Base-by-base conservation (phyloP, 257 asterid species). In the Misopates orontium region DNA sequence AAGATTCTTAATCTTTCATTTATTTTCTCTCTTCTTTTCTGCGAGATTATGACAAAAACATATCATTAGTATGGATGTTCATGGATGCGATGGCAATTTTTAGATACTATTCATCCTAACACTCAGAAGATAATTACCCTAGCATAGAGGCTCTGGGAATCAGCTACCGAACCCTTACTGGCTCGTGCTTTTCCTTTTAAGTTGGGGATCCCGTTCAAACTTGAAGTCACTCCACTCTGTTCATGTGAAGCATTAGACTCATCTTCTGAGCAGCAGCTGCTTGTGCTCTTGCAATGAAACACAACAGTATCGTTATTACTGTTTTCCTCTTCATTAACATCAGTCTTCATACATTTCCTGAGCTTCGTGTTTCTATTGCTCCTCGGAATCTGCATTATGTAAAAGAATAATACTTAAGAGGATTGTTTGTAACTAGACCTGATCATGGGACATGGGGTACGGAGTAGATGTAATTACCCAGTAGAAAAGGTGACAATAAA, bases 81-180 rank as follows among this genome's bases (percentile, higher is more conserved):
- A 56, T 67, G 23, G 45, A 54, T 62, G 28, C 55, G 42, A 15
- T 39, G 22, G 48, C 28, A 8, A 58, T 41, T n/a, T n/a, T 18
- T n/a, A 44, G 12, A 16, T n/a, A 36, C 21, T 8, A 49, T 24
- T n/a, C 42, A 14, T 21, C 17, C 24, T 1, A 22, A 42, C 25
- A 36, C 20, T 39, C 15, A 0, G 18, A 25, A 24, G 54, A 19
- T 25, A 44, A 12, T 49, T 82, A 79, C 88, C 88, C 85, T 83
- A 39, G 88, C 83, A 12, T 83, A 83, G 52, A 83, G 83, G 83
- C 88, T 83, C 72, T 79, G 85, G 14, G 88, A 80, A 62, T 83
- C 84, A 23, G 86, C 78, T 13, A 82, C 84, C 4, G 86, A 75
- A 49, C 86, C 89, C 70, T 84, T 73, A 58, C 67, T 52, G 10